phyloP scores from a whole-genome alignment of 1,139 yeast species.

The Pichia sp. region DNA sequence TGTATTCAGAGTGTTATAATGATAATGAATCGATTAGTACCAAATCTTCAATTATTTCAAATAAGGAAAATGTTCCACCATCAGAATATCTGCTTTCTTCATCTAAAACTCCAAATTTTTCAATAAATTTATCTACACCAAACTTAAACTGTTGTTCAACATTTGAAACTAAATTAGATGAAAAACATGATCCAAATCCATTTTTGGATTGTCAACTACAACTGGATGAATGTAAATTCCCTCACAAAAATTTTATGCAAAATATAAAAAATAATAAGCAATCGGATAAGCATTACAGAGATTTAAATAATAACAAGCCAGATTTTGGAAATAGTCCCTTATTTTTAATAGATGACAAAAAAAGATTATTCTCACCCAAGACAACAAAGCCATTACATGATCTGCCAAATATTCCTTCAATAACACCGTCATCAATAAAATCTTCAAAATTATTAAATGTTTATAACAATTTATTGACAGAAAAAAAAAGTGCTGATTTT shows the following conservation, averaged over 20 bases:
- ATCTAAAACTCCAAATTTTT: constrained; percentile 9
- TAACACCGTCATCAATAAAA: not conserved
- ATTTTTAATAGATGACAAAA: not conserved
- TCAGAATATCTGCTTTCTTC: constrained; percentile 2
- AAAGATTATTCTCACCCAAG: not conserved
- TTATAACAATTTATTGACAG: not conserved
- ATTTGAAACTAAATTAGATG: not conserved
- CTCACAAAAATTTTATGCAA: no score
- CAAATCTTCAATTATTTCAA: constrained; percentile 4
- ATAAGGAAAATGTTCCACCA: constrained; percentile 5
- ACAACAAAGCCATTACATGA: not conserved
- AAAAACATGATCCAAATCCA: not conserved
- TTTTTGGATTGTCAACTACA: not conserved
- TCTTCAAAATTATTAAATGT: not conserved
- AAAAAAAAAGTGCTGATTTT: not conserved
- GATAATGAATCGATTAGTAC: not conserved
- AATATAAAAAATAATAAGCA: not conserved
- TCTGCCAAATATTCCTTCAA: not conserved
- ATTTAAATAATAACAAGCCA: not conserved
- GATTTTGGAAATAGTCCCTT: not conserved
- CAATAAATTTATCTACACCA: not conserved
- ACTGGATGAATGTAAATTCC: no score
- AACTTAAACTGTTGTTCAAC: not conserved
- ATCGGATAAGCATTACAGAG: not conserved
- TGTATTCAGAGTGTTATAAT: constrained; percentile 2